phyloP scores from a whole-genome alignment of 208 protist genomes.

The Acanthamoeba lenticulata region DNA sequence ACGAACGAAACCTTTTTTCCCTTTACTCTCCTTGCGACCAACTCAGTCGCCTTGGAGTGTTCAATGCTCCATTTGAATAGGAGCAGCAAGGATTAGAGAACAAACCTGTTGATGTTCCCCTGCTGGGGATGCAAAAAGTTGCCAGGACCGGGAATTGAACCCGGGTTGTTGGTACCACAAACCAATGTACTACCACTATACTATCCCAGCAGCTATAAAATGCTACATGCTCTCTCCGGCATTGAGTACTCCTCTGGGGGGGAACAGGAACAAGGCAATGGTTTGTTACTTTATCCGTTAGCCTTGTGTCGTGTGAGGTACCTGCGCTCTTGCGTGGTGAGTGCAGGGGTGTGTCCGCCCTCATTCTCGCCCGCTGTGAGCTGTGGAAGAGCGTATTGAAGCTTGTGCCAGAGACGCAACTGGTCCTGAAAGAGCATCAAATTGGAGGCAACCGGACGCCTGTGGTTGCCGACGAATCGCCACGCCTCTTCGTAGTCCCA shows the following conservation, averaged over 20 bases:
- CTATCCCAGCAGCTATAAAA: too few relatives aligned
- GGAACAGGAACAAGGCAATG: too few relatives aligned
- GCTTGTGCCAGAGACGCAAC: background rate
- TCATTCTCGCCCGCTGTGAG: background rate
- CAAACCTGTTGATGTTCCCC: too few relatives aligned
- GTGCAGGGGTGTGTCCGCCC: background rate
- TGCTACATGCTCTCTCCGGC: too few relatives aligned
- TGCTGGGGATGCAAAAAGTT: too few relatives aligned
- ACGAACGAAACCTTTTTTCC: background rate
- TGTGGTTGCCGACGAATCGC: background rate
- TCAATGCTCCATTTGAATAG: too few relatives aligned
- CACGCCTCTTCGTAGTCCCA: slow-evolving; percentile 4
- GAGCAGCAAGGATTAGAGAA: too few relatives aligned
- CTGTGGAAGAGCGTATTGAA: background rate
- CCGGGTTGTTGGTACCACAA: too few relatives aligned
- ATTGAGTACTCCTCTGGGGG: too few relatives aligned
- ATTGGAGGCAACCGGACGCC: background rate
- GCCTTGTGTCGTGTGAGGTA: background rate
- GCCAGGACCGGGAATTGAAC: too few relatives aligned
- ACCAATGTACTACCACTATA: too few relatives aligned
- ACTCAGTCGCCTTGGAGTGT: too few relatives aligned
- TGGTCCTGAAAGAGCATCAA: slow-evolving; percentile 9
- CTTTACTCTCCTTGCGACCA: background rate
- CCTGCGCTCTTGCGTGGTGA: background rate
- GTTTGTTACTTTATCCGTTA: background rate